Base-by-base conservation (phyloP, 495 filamentous ascomycete species). In the Penicillium flavigenum region DNA sequence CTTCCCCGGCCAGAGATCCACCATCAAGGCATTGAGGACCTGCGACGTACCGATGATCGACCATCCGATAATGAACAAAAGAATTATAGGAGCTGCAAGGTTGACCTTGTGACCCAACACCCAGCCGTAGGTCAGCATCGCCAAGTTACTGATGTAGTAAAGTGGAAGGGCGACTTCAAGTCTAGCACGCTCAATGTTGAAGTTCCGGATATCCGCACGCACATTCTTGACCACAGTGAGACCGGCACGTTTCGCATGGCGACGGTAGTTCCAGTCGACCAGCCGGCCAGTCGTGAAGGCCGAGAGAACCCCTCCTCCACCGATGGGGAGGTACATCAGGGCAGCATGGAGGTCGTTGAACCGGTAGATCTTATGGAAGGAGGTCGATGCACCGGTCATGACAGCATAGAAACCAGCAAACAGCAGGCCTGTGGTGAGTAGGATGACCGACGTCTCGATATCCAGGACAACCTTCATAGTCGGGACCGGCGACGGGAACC, bases 401-500 rank as follows among this genome's bases (percentile, higher is more conserved):
- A 87, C 72, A 49, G 80, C 81, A 64, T 76, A 88, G 69, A 76
- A 85, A 16, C 67, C 80, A 54, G 69, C 81, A 56, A 83, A 83
- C 26, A 85, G 63, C 6, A 89, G 58, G 19, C 76, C 76, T 38
- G 79, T 82, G 46, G 76, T 81, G 48, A 79, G 66, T 0, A 88
- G 76, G n/a, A 90, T 69, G 2, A 85, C 59, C 10, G 72, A 77
- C 17, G 80, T 80, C 63, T 91, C 86, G 54, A 88, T 83, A 45
- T 90, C 77, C 9, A 77, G 63, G 4, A 85, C 65, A 9, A 89
- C 76, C 27, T 71, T 72, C 8, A 91, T 66, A 0, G 84, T 83
- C 20, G 84, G 80, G 22, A 89, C 63, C 0, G 89, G 88, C 41
- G 89, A 90, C 0, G 88, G 88, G 14, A 84, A 77, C 2, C 77